These are phyloP conservation scores for Teunomyces pallodes DNA, from an alignment of 805 yeast species.

Conservation along the genomic window DNA sequence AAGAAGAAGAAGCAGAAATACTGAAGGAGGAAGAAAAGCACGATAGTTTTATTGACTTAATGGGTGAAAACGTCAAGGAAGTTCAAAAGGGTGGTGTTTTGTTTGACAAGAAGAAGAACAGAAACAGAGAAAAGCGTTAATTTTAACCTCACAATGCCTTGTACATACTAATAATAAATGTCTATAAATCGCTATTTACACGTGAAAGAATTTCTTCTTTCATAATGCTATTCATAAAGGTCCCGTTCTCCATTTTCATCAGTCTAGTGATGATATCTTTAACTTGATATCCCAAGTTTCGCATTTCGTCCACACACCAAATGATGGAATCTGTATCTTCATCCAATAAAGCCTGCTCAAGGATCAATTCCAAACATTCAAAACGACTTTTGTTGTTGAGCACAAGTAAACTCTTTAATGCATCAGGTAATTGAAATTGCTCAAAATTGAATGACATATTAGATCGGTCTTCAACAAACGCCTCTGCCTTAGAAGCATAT, in stretches of 20 bases:
- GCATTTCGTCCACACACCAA: conserved; percentile 34
- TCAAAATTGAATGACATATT: conserved; percentile 13
- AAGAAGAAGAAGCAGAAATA: conserved; percentile 15
- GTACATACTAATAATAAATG: conserved; percentile 6
- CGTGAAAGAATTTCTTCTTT: background rate
- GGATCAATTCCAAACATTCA: conserved; percentile 19
- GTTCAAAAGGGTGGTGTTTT: conserved; percentile 54
- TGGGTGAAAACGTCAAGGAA: conserved; percentile 56
- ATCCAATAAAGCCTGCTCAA: conserved; percentile 21
- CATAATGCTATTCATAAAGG: background rate
- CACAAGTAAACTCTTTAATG: conserved; percentile 14
- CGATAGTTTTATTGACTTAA: conserved; percentile 56
- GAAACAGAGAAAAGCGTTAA: conserved; percentile 22
- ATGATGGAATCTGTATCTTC: conserved; percentile 18
- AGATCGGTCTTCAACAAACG: background rate
- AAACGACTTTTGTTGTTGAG: conserved; percentile 13
- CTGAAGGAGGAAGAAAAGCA: conserved; percentile 11
- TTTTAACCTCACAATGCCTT: background rate
- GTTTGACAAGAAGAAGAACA: conserved; percentile 45
- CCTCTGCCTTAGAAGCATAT: conserved; percentile 5
- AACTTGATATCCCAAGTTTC: conserved; percentile 23
- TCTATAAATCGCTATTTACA: conserved; percentile 8
- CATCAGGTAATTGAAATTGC: conserved; percentile 18
- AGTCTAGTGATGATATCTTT: conserved; percentile 11
- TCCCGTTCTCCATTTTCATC: background rate